phyloP scores from a whole-genome alignment of 768 basidiomycete species.

The Phylloporus sp. region DNA sequence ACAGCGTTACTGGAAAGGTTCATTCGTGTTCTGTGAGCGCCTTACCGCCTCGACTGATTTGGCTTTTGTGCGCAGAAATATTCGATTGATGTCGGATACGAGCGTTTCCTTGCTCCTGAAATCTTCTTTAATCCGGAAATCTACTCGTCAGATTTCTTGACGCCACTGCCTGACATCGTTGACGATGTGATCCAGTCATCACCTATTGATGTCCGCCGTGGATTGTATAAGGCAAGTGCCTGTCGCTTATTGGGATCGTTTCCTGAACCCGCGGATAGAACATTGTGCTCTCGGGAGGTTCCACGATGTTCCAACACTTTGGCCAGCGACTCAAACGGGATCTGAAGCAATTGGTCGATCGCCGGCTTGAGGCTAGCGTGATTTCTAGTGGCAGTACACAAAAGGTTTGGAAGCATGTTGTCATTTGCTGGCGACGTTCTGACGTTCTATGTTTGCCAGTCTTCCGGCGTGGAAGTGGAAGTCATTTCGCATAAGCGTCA shows the following conservation, averaged over 20 bases:
- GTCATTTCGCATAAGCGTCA: constrained; percentile 98
- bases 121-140: constrained; percentile 99
- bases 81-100: constrained; percentile 90
- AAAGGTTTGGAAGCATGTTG: constrained; percentile 48
- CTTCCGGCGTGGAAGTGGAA: constrained; percentile 95
- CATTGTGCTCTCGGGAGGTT: constrained; percentile 94
- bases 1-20: constrained; percentile 88
- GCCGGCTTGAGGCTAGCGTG: constrained; percentile 74
- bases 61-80: constrained; percentile 65
- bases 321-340: constrained; percentile 96
- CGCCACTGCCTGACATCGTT: constrained; percentile 92
- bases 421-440: background rate
- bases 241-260: background rate
- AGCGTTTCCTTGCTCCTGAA: constrained; percentile 97
- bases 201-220: constrained; percentile 95
- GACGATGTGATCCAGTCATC: constrained; percentile 94
- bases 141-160: constrained; percentile 94
- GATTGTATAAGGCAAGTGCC: constrained; percentile 80
- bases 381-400: constrained; percentile 66
- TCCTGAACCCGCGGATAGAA: constrained; percentile 49
- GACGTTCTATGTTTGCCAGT: constrained; percentile 41
- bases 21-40: constrained; percentile 19
- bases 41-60: constrained; percentile 4
- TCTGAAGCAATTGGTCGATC: constrained; percentile 89
- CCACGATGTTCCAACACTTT: constrained; percentile 99